phyloP scores from a whole-genome alignment of 345 rosid genomes.

The Psidium friedrichsthalianum region DNA sequence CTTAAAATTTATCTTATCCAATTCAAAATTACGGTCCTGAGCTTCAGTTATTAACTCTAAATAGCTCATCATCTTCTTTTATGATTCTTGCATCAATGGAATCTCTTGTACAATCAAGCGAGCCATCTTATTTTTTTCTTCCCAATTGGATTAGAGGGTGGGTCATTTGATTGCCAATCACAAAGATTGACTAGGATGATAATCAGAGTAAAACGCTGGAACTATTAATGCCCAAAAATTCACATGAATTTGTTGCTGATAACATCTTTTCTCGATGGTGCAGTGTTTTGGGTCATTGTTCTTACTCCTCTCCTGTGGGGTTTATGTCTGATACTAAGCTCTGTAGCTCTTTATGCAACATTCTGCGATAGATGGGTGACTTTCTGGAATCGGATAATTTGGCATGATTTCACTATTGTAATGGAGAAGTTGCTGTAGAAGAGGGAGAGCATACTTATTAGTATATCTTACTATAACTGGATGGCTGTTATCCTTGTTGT shows the following conservation, averaged over 20 bases:
- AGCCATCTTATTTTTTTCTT: neutral
- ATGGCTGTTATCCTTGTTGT: neutral
- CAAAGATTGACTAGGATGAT: neutral
- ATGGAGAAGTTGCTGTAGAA: neutral
- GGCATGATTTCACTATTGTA: neutral
- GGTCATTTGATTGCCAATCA: neutral
- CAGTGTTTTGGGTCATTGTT: conserved; percentile 93
- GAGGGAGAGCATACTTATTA: neutral
- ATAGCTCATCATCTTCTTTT: neutral
- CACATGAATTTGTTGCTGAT: neutral
- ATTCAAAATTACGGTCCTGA: neutral
- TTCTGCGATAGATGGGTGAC: neutral
- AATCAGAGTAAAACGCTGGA: neutral
- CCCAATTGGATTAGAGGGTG: neutral
- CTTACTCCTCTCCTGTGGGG: conserved; percentile 72
- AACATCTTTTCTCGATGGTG: conserved; percentile 1
- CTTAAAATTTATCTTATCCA: neutral
- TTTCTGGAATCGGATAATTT: neutral
- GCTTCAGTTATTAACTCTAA: neutral
- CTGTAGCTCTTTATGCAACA: neutral
- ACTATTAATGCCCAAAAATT: neutral
- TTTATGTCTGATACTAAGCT: conserved; percentile 38
- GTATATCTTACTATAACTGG: neutral
- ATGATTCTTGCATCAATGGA: neutral
- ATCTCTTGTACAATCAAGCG: neutral